These are phyloP conservation scores for Alternaria conjuncta DNA, from an alignment of 2,329 filamentous ascomycete genomes.

Conservation along the genomic window DNA sequence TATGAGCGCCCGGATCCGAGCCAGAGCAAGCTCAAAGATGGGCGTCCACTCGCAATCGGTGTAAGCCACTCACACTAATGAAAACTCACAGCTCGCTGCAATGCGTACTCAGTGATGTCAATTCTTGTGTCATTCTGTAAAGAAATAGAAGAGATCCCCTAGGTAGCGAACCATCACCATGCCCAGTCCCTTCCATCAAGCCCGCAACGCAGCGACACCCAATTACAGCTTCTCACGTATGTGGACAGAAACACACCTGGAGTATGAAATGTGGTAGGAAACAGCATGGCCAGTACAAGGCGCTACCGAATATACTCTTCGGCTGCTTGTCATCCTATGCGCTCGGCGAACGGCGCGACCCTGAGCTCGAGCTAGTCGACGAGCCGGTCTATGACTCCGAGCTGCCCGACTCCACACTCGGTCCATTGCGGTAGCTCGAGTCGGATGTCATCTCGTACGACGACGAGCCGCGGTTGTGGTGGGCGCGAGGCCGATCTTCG, in stretches of 20 bases:
- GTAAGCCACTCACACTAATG: neutral
- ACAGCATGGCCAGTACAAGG: slow-evolving; percentile 40
- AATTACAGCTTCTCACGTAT: neutral
- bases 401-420: slow-evolving; percentile 34
- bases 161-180: neutral
- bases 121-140: neutral
- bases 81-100: neutral
- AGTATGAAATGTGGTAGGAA: slow-evolving; percentile 45
- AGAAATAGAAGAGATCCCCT: neutral
- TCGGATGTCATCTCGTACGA: slow-evolving; percentile 28
- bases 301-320: slow-evolving; percentile 30
- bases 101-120: neutral
- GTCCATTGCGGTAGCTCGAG: slow-evolving; percentile 34
- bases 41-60: neutral
- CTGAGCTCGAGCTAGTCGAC: slow-evolving; percentile 23
- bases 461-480: slow-evolving; percentile 25
- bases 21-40: neutral
- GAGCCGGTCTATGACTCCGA: slow-evolving; percentile 34
- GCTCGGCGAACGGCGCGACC: slow-evolving; percentile 11
- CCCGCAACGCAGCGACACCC: neutral
- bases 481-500: slow-evolving; percentile 30
- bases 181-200: neutral
- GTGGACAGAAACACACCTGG: slow-evolving; percentile 45
- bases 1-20: neutral
- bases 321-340: slow-evolving; percentile 37